Evolutionary conservation across 2,329 filamentous ascomycete genomes (phyloP).

Genomic region (Scedosporium apiospermum): DNA sequence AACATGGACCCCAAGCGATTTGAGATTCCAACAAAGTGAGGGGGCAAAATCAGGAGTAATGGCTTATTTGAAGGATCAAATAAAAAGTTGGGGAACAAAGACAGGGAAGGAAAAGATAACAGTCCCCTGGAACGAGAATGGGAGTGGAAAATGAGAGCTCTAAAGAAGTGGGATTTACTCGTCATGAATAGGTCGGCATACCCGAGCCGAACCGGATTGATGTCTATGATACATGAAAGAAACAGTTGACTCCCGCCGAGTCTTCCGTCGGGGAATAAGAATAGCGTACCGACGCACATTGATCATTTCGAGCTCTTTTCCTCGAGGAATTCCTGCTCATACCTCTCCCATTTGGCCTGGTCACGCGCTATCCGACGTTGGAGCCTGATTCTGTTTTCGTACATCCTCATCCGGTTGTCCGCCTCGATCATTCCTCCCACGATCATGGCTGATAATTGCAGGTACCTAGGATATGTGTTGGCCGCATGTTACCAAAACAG

Average conservation of each 20-base stretch:
- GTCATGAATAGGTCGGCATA: not conserved
- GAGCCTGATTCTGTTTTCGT: conserved; percentile 56
- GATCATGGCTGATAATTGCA: conserved; percentile 84
- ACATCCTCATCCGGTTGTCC: conserved; percentile 56
- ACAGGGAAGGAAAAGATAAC: not conserved
- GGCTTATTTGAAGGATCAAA: not conserved
- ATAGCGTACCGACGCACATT: not conserved
- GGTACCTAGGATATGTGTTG: conserved; percentile 44
- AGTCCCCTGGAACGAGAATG: not conserved
- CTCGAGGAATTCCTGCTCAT: conserved; percentile 50
- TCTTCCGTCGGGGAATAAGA: not conserved
- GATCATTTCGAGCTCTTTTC: conserved; percentile 22
- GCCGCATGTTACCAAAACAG: not conserved
- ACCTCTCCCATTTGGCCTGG: conserved; percentile 57
- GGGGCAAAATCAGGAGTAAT: conserved; percentile 1
- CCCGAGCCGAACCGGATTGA: not conserved
- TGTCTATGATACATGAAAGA: not conserved
- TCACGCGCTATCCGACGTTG: conserved; percentile 55
- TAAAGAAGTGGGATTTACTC: not conserved
- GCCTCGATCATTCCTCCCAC: conserved; percentile 69
- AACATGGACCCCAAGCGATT: conserved; percentile 93
- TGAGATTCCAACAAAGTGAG: conserved; percentile 28
- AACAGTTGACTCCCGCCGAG: not conserved
- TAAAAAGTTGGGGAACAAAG: not conserved
- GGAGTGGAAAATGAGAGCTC: not conserved